Percentiles rank a stretch among this genome's conserved stretches.
Evolutionary conservation across 169 alveolate genomes (phyloP).

Genomic region (Theileria annulata): DNA sequence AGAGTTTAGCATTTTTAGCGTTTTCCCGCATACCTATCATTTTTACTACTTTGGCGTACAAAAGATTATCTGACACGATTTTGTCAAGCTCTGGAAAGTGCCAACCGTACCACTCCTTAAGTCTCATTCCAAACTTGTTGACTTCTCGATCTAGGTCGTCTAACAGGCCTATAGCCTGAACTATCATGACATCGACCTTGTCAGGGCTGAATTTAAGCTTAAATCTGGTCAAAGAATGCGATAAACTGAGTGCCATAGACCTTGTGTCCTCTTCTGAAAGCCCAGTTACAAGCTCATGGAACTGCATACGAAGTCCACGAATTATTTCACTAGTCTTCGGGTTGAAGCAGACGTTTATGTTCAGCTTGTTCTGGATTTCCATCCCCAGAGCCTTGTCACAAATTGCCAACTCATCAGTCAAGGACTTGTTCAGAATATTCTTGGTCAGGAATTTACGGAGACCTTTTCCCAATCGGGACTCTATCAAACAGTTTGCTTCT

Average conservation of each 20-base stretch:
- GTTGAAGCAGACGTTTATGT: slow-evolving; percentile 78
- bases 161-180: slow-evolving; percentile 97
- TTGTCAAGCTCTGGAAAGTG: slow-evolving; percentile 99
- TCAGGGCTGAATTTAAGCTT: slow-evolving; percentile 97
- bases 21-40: slow-evolving; percentile 88
- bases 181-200: slow-evolving; percentile 98
- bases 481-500: slow-evolving; percentile 83
- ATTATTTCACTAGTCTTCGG: slow-evolving; percentile 84
- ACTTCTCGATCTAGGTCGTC: slow-evolving; percentile 97
- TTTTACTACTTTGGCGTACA: slow-evolving; percentile 90
- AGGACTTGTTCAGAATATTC: slow-evolving; percentile 85
- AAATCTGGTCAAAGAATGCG: slow-evolving; percentile 92
- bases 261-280: slow-evolving; percentile 81
- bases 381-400: slow-evolving; percentile 88
- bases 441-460: slow-evolving; percentile 92
- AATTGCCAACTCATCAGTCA: slow-evolving; percentile 87
- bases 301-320: slow-evolving; percentile 84
- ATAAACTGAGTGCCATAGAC: slow-evolving; percentile 87
- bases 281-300: slow-evolving; percentile 82
- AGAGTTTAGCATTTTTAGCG: slow-evolving; percentile 77
- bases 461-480: slow-evolving; percentile 90
- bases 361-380: slow-evolving; percentile 83
- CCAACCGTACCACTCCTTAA: slow-evolving; percentile 98
- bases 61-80: slow-evolving; percentile 91
- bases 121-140: slow-evolving; percentile 98